A percentile compares a stretch with the other conserved stretches of the same genome.
Evolutionary conservation across 257 asterid genomes (phyloP).

Genomic region (Craterostigma plantagineum): DNA sequence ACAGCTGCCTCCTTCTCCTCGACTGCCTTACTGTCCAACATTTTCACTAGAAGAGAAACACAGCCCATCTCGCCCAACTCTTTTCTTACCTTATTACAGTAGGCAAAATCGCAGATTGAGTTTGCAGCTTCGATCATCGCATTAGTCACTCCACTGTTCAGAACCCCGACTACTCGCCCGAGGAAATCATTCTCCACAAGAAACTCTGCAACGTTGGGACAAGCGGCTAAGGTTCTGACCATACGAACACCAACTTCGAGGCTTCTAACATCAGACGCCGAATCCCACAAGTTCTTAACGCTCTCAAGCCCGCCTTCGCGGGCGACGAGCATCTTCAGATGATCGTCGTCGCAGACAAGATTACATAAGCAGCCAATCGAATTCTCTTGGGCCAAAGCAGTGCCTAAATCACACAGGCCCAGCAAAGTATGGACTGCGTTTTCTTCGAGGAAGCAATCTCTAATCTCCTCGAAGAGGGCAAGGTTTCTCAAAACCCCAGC

Average conservation of each 20-base stretch:
- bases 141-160: conserved; percentile 36
- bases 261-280: conserved; percentile 19
- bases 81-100: conserved; percentile 33
- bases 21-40: conserved; percentile 56
- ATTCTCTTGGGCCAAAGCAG: conserved; percentile 58
- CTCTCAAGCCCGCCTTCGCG: conserved; percentile 61
- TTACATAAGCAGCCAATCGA: conserved; percentile 64
- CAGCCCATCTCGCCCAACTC: conserved; percentile 75
- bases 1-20: conserved; percentile 75
- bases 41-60: conserved; percentile 29
- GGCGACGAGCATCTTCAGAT: conserved; percentile 36
- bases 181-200: conserved; percentile 40
- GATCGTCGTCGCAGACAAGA: conserved; percentile 31
- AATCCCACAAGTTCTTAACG: conserved; percentile 58
- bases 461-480: conserved; percentile 39
- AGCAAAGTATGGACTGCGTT: conserved; percentile 25
- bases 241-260: conserved; percentile 46
- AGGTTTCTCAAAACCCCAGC: conserved; percentile 49
- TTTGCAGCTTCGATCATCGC: conserved; percentile 53
- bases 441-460: conserved; percentile 54
- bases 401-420: conserved; percentile 48
- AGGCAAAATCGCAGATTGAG: conserved; percentile 37
- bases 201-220: conserved; percentile 37
- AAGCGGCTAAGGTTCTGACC: conserved; percentile 38
- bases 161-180: conserved; percentile 23